Conservation (phyloP, 2,329 filamentous ascomycete genomes). For the Aspergillus fructus region DNA sequence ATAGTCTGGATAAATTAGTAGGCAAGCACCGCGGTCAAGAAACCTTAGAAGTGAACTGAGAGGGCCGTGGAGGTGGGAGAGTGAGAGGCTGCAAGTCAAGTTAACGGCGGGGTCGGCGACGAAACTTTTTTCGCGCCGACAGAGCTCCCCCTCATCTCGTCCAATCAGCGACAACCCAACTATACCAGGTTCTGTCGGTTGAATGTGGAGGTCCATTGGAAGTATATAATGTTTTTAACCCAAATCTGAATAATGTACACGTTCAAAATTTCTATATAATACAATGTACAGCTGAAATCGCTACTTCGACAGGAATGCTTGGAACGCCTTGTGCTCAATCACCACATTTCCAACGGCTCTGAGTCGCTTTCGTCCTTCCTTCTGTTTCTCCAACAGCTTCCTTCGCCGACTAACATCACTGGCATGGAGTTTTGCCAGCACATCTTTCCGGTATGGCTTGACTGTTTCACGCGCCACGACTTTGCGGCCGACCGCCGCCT, state of each 20-base stretch:
- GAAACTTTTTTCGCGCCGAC: slow-evolving; percentile 22
- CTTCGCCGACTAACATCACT: slow-evolving; percentile 77
- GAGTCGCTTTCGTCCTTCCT: slow-evolving; percentile 87
- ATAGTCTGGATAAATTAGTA: background rate
- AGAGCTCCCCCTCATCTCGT: slow-evolving; percentile 11
- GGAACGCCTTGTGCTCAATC: slow-evolving; percentile 96
- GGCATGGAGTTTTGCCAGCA: slow-evolving; percentile 88
- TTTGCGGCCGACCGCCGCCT: slow-evolving; percentile 78
- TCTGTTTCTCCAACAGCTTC: slow-evolving; percentile 94
- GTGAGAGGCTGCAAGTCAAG: slow-evolving; percentile 20
- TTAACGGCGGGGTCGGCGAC: slow-evolving; percentile 27
- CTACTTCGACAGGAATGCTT: slow-evolving; percentile 84
- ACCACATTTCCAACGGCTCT: slow-evolving; percentile 77
- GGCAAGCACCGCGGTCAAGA: background rate
- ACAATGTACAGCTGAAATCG: background rate
- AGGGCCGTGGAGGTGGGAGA: slow-evolving; percentile 5
- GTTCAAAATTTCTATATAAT: background rate
- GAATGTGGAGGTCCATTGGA: background rate
- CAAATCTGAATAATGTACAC: background rate
- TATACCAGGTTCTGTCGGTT: background rate
- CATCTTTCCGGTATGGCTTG: slow-evolving; percentile 95
- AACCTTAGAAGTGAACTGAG: background rate
- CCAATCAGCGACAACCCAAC: slow-evolving; percentile 18
- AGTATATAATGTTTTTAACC: background rate
- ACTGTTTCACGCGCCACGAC: slow-evolving; percentile 91